Evolutionary conservation across 345 rosid genomes (phyloP).

Genomic region (Fremontodendron californicum): DNA sequence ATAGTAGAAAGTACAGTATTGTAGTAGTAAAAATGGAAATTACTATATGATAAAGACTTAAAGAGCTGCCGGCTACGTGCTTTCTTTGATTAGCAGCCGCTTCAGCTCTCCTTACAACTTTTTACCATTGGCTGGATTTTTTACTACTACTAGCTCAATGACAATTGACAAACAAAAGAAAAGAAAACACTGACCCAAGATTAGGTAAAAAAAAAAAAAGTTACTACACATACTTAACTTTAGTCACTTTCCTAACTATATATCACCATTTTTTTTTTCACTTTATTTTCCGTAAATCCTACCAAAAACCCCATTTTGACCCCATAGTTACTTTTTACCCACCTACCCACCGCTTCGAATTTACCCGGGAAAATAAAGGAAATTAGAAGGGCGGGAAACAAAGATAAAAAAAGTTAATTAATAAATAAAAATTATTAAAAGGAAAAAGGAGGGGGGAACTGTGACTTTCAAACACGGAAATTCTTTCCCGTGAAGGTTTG

Average conservation of each 20-base stretch:
- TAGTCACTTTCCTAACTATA: slow-evolving; percentile 9
- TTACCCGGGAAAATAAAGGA: slow-evolving; percentile 49
- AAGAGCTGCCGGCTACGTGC: slow-evolving; percentile 75
- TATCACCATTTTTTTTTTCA: neutral
- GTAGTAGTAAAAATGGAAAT: slow-evolving; percentile 21
- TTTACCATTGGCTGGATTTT: slow-evolving; percentile 5
- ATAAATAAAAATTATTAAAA: neutral
- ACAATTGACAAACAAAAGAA: slow-evolving; percentile 4
- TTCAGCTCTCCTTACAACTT: slow-evolving; percentile 37
- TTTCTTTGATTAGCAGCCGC: slow-evolving; percentile 46
- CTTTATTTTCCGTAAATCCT: slow-evolving; percentile 1
- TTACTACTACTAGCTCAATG: slow-evolving; percentile 14
- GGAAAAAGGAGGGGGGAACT: neutral
- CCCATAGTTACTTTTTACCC: slow-evolving; percentile 2
- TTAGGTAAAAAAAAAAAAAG: slow-evolving; percentile 3
- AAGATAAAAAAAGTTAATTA: slow-evolving; percentile 1
- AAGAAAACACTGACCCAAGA: neutral
- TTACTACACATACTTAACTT: slow-evolving; percentile 1
- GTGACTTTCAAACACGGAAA: slow-evolving; percentile 54
- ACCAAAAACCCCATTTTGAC: neutral
- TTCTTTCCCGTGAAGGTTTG: slow-evolving; percentile 82
- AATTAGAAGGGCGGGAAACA: slow-evolving; percentile 34
- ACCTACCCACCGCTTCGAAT: slow-evolving; percentile 25
- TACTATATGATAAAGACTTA: neutral
- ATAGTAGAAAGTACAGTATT: neutral